phyloP scores from a whole-genome alignment of 2,329 filamentous ascomycete genomes.

The Scytalidium lignicola region DNA sequence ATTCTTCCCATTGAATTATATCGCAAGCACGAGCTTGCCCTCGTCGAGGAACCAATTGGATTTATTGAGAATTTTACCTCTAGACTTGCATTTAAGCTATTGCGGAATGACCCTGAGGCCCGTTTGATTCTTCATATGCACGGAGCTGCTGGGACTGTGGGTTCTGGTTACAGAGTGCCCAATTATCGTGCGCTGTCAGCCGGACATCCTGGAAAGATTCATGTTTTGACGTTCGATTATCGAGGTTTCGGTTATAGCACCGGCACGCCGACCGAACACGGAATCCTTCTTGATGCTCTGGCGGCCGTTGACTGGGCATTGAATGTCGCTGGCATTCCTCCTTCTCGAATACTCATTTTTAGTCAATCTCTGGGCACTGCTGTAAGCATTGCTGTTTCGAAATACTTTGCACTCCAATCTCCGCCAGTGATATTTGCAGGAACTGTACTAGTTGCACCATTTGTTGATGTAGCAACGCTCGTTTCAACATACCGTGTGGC shows the following conservation, averaged over 20 bases:
- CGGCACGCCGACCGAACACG: constrained; percentile 49
- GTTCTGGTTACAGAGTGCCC: constrained; percentile 42
- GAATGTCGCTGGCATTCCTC: constrained; percentile 44
- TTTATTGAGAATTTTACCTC: constrained; percentile 29
- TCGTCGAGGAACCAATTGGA: constrained; percentile 35
- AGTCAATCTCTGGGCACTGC: constrained; percentile 43
- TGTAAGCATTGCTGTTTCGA: constrained; percentile 26
- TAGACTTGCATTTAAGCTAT: constrained; percentile 31
- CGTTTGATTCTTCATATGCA: constrained; percentile 40
- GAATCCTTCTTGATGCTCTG: constrained; percentile 48
- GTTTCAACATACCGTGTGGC: constrained; percentile 53
- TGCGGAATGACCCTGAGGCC: constrained; percentile 36
- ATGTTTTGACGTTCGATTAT: constrained; percentile 57
- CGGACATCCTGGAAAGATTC: constrained; percentile 44
- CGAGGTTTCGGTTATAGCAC: constrained; percentile 52
- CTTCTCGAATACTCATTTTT: constrained; percentile 52
- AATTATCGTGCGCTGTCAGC: constrained; percentile 54
- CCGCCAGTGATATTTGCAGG: constrained; percentile 46
- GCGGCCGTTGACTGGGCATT: constrained; percentile 49
- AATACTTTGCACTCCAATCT: constrained; percentile 24
- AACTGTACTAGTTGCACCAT: constrained; percentile 50
- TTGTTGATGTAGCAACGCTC: constrained; percentile 47
- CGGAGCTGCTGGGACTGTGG: constrained; percentile 42
- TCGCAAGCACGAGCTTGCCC: constrained; percentile 33
- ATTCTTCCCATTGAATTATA: constrained; percentile 42